Evolutionary conservation across 2,329 filamentous ascomycete genomes (phyloP), one percentile per base, ranked within the genome.

Genomic region (Verticillium dahliae): DNA sequence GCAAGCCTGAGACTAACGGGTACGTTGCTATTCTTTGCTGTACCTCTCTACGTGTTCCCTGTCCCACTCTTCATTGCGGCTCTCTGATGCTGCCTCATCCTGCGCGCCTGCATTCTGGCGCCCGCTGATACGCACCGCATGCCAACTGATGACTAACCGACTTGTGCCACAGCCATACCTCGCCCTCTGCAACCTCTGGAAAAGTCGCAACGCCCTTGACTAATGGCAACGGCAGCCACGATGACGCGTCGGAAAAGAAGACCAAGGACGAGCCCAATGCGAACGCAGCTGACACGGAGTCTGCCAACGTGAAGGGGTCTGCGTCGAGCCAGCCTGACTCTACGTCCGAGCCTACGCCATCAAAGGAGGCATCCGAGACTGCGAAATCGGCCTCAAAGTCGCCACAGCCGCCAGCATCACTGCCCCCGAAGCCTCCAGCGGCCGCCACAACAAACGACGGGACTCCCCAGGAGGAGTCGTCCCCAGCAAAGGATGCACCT

Each of bases 1-100:
- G 67, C 37, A 75, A 71, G 58, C 62, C 73, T 59, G 71, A 73
- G 65, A 63, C 72, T 15, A 77, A 77, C 62, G 75, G 75, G 75
- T 77, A 70, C 72, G 75, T 73, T 18, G 56, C 61, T 60, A 60
- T 60, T 58, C 56, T 15, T 10, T 38, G 15, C 13, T 59, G 57
- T 54, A 56, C 39, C 61, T 58, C 62, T 55, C 18, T n/a, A 4
- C 4, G 15, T 4, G 39, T 4, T 4, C 27, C 13, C 37, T 10
- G 37, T 38, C 4, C 37, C 37, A 27, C 27, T 3, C 27, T 27
- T 4, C 4, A 4, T 27, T 4, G 27, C 27, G 27, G 27, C 27
- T 27, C 27, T 27, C 27, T 27, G 3, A 27, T 27, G 27, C 3
- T 27, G 27, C 27, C 27, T 27, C 27, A 27, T 27, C 27, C 27